Percentiles rank a stretch among this genome's conserved stretches.
phyloP scores from a whole-genome alignment of 2,329 filamentous ascomycete genomes.

The Blastomyces gilchristii region DNA sequence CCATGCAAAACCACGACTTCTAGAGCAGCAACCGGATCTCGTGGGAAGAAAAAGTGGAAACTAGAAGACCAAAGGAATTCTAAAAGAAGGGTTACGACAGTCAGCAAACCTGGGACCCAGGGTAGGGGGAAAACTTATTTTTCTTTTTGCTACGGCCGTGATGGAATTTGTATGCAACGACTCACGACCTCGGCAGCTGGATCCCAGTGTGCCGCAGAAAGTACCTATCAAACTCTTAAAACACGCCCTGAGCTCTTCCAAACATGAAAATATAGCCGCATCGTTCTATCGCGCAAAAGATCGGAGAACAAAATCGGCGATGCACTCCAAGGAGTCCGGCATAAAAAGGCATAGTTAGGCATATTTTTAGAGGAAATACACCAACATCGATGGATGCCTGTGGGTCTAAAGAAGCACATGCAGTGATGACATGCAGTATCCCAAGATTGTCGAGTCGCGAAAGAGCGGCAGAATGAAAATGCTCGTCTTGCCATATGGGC shows the following conservation, averaged over 20 bases:
- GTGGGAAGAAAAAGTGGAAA: not conserved
- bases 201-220: not conserved
- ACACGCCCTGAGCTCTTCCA: not conserved
- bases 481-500: too few relatives aligned
- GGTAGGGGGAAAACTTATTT: not conserved
- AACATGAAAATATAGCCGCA: too few relatives aligned
- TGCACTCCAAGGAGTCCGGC: not conserved
- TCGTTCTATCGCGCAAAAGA: too few relatives aligned
- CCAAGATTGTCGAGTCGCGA: not conserved
- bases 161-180: not conserved
- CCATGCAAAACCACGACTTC: too few relatives aligned
- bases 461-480: too few relatives aligned
- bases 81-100: not conserved
- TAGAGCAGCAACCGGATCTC: not conserved
- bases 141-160: not conserved
- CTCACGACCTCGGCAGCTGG: not conserved
- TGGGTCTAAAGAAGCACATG: not conserved
- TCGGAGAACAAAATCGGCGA: not conserved
- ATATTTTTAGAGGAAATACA: not conserved
- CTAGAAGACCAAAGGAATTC: conserved; percentile 2
- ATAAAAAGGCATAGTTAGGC: not conserved
- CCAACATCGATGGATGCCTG: not conserved
- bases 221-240: not conserved
- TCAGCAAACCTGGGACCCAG: not conserved
- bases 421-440: not conserved